Base-by-base conservation (phyloP, 169 alveolate genomes). In the Plasmodium yoelii region DNA sequence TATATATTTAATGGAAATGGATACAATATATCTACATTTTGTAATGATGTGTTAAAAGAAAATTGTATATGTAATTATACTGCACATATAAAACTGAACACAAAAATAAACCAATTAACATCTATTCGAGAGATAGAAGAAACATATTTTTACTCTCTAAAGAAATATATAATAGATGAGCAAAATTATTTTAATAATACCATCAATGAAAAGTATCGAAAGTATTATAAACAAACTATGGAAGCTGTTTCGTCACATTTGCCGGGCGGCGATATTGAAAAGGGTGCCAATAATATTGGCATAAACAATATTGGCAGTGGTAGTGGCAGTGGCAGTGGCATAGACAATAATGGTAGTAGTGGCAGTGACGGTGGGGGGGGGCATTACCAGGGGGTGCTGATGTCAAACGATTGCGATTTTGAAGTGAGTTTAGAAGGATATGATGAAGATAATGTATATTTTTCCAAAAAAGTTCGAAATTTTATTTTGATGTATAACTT, bases 401-500 rank as follows among this genome's bases (percentile, higher is more conserved):
- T 55, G 22, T 90, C 94, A 0, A 60, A 64, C 56, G 87, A 65
- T 75, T 90, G 94, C 24, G 69, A 80, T 12, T 13, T 90, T 12
- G 28, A 59, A 12, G 51, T 90, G 1, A 69, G 28, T 12, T 65
- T 90, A 13, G 65, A 74, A 18, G 94, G 88, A 18, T 28, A 26
- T 22, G 94, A 90, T 59, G 42, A 84, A 1, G 92, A 90, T 60
- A 75, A 73, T 59, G 34, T 22, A 13, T 44, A 64, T 24, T 28
- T 51, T 8, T 59, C 90, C 18, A 65, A 42, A 64, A 74, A 86
- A 8, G 86, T 90, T 4, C 56, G 60, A 12, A 68, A 73, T 19
- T 73, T 90, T 19, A 22, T 92, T n/a, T 26, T 90, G 47, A 12
- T 90, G 18, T 90, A 64, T 70, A 90, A 90, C 28, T 68, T 90